These are phyloP conservation scores for Lyophyllum decastes DNA, from an alignment of 768 basidiomycete genomes.

Conservation along the genomic window DNA sequence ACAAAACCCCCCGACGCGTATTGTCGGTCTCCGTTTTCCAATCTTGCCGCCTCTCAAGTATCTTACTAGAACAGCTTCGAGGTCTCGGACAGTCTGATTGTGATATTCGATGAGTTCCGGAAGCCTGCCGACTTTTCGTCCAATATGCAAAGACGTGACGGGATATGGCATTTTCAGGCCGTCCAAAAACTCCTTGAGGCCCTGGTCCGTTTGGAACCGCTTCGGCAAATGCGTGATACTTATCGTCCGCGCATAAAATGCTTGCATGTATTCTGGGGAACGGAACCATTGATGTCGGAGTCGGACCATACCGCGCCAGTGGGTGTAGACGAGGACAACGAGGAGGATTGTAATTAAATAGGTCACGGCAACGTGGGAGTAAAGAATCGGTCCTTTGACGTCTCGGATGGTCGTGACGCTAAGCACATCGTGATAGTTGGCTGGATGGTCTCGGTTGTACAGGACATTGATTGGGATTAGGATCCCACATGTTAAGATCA, in stretches of 20 bases:
- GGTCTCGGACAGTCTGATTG: constrained; percentile 83
- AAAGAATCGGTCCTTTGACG: constrained; percentile 67
- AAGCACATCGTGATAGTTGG: constrained; percentile 54
- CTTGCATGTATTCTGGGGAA: constrained; percentile 79
- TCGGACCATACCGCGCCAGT: constrained; percentile 75
- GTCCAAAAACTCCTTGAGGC: constrained; percentile 75
- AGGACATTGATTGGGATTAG: constrained; percentile 83
- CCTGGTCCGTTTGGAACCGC: constrained; percentile 81
- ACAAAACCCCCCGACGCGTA: constrained; percentile 73
- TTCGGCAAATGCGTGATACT: constrained; percentile 79
- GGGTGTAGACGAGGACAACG: constrained; percentile 65
- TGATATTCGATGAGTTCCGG: constrained; percentile 89
- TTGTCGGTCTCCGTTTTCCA: constrained; percentile 76
- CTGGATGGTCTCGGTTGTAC: constrained; percentile 70
- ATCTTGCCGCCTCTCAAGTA: constrained; percentile 83
- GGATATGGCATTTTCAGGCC: constrained; percentile 78
- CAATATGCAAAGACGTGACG: constrained; percentile 87
- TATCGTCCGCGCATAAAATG: constrained; percentile 91
- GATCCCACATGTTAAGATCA: constrained; percentile 61
- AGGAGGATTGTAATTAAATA: constrained; percentile 78
- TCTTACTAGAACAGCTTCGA: constrained; percentile 83
- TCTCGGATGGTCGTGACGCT: constrained; percentile 87
- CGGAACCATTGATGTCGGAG: constrained; percentile 87
- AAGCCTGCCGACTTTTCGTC: constrained; percentile 84
- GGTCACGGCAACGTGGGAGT: constrained; percentile 77